phyloP scores from a whole-genome alignment of 192 early-diverging fungal species.

The Coemansia sp. region DNA sequence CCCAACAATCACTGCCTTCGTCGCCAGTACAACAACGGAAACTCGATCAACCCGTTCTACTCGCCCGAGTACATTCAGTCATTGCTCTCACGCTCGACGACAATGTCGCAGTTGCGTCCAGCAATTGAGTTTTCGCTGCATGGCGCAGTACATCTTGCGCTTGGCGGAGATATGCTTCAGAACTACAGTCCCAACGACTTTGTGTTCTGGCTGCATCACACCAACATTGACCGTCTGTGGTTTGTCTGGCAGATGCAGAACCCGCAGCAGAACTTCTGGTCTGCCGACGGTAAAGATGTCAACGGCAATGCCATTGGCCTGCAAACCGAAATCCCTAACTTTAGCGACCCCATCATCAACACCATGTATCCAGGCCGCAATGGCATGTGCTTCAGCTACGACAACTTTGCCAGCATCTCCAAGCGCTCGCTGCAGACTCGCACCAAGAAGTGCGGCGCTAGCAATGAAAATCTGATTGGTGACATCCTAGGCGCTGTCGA shows the following conservation, averaged over 20 bases:
- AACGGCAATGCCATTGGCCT: constrained; percentile 17
- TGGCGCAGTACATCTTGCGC: constrained; percentile 38
- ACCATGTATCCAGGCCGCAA: constrained; percentile 37
- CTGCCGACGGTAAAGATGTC: constrained; percentile 28
- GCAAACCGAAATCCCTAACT: constrained; percentile 21
- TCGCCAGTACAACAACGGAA: constrained; percentile 52
- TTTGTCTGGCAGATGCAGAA: constrained; percentile 53
- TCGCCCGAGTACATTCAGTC: constrained; percentile 52
- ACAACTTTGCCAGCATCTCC: constrained; percentile 28
- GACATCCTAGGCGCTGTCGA: neutral
- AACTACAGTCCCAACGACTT: constrained; percentile 55
- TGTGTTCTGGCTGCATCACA: constrained; percentile 57
- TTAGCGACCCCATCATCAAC: constrained; percentile 26
- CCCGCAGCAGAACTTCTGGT: constrained; percentile 42
- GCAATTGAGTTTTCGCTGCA: constrained; percentile 51
- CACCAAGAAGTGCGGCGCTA: constrained; percentile 34
- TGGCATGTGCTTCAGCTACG: constrained; percentile 53
- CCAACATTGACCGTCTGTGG: constrained; percentile 57
- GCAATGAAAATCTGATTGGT: neutral
- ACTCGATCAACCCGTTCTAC: constrained; percentile 39
- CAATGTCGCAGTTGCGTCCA: constrained; percentile 46
- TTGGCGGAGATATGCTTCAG: constrained; percentile 54
- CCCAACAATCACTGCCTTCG: constrained; percentile 44
- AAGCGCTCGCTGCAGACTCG: constrained; percentile 27
- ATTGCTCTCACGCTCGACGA: constrained; percentile 34